Evolutionary conservation across 2,329 filamentous ascomycete species (phyloP).

Genomic region (Apiospora kogelbergensis): DNA sequence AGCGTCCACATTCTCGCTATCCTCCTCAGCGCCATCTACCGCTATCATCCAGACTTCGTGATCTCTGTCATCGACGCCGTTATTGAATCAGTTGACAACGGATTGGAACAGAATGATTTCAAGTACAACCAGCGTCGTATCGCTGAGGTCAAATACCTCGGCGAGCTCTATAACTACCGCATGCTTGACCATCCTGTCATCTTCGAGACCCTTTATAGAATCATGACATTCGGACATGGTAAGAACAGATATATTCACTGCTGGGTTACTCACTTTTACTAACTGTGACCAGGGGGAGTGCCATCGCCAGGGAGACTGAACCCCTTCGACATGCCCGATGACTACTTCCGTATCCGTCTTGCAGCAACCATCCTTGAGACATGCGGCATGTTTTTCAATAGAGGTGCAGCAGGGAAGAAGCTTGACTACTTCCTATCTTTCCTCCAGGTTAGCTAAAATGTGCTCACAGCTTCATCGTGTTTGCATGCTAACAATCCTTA

Average conservation of each 20-base stretch:
- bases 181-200: conserved; percentile 94
- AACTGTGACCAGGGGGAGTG: conserved; percentile 57
- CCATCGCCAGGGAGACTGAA: conserved; percentile 77
- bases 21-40: conserved; percentile 81
- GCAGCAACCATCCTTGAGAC: conserved; percentile 90
- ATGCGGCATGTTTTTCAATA: conserved; percentile 93
- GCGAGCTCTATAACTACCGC: conserved; percentile 95
- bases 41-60: conserved; percentile 89
- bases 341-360: conserved; percentile 93
- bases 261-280: conserved; percentile 13
- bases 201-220: conserved; percentile 92
- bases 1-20: conserved; percentile 94
- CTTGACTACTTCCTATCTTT: conserved; percentile 96
- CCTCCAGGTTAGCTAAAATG: conserved; percentile 66
- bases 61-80: conserved; percentile 90
- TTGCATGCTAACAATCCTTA: conserved; percentile 34
- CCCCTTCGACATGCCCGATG: conserved; percentile 82
- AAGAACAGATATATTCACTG: conserved; percentile 25
- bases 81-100: conserved; percentile 82
- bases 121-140: conserved; percentile 94
- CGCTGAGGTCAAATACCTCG: conserved; percentile 93
- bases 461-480: conserved; percentile 10
- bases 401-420: conserved; percentile 92
- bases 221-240: conserved; percentile 89
- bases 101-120: conserved; percentile 94